These are phyloP conservation scores for Phaeolepiota aurea DNA, from an alignment of 768 basidiomycete species.

Conservation along the genomic window DNA sequence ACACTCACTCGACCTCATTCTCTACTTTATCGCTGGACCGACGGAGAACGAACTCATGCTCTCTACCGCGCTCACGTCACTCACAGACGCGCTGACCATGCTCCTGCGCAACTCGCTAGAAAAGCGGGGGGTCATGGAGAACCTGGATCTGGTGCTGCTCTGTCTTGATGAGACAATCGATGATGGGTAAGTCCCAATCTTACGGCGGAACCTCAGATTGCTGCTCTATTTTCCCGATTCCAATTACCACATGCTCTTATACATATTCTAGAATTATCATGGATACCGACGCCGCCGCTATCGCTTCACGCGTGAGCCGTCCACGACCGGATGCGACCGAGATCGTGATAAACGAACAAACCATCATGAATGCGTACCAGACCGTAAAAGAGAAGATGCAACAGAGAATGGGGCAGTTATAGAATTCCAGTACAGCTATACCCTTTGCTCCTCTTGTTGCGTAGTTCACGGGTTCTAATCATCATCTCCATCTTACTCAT, in stretches of 20 bases:
- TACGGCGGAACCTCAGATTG: too few species aligned
- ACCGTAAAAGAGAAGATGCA: conserved; percentile 82
- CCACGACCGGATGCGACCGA: conserved; percentile 91
- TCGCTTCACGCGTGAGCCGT: conserved; percentile 88
- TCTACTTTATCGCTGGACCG: conserved; percentile 86
- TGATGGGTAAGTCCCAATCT: conserved; percentile 82
- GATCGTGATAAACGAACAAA: conserved; percentile 98
- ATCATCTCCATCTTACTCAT: not conserved
- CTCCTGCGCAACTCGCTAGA: conserved; percentile 89
- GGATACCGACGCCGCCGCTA: conserved; percentile 93
- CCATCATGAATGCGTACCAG: conserved; percentile 87
- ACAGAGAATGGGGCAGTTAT: conserved; percentile 74
- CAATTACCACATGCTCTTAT: not conserved
- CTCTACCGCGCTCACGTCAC: conserved; percentile 71
- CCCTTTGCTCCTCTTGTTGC: too few species aligned
- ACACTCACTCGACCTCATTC: conserved; percentile 90
- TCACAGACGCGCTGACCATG: conserved; percentile 79
- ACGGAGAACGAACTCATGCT: conserved; percentile 96
- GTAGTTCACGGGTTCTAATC: not conserved
- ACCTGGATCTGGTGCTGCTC: conserved; percentile 84
- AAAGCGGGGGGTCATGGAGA: conserved; percentile 91
- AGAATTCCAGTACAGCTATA: conserved; percentile 13
- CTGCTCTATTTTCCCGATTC: not conserved
- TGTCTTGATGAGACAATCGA: conserved; percentile 97
- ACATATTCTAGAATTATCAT: conserved; percentile 70